These are phyloP conservation scores for Diaporthe sp. DNA, from an alignment of 2,329 filamentous ascomycete genomes.

Conservation along the genomic window DNA sequence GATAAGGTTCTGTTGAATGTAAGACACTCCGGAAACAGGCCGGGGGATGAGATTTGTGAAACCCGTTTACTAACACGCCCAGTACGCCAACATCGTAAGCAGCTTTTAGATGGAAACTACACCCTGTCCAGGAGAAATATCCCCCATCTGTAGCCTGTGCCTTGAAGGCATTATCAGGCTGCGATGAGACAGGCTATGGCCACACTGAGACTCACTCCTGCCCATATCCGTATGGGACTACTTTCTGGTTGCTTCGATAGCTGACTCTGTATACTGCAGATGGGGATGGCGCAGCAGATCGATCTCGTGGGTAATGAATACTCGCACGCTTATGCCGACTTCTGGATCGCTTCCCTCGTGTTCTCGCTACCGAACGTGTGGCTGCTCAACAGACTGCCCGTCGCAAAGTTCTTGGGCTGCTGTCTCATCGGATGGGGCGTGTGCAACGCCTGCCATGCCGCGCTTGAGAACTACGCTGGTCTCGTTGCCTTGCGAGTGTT, in stretches of 20 bases:
- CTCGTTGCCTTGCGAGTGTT: slow-evolving; percentile 48
- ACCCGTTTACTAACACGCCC: not conserved
- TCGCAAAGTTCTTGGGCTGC: slow-evolving; percentile 40
- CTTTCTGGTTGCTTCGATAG: no score
- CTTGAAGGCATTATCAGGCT: no score
- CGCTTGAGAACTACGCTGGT: slow-evolving; percentile 45
- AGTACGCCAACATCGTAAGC: slow-evolving; percentile 10
- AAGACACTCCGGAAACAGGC: not conserved
- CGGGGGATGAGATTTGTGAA: no score
- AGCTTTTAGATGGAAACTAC: no score
- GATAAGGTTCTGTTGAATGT: slow-evolving; percentile 23
- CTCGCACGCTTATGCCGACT: slow-evolving; percentile 33
- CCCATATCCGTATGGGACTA: no score
- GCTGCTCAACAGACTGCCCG: slow-evolving; percentile 39
- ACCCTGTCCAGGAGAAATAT: no score
- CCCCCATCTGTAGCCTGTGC: no score
- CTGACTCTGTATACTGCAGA: not conserved
- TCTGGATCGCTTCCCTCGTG: slow-evolving; percentile 41
- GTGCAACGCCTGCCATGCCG: slow-evolving; percentile 47
- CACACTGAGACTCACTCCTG: no score
- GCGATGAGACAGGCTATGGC: no score
- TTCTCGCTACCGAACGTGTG: slow-evolving; percentile 25
- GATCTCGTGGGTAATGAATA: not conserved
- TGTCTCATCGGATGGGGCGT: slow-evolving; percentile 41
- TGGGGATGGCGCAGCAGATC: slow-evolving; percentile 10